Evolutionary conservation across 495 filamentous ascomycete genomes (phyloP), one percentile per base, ranked within the genome.

Genomic region (Podospora anserina): DNA sequence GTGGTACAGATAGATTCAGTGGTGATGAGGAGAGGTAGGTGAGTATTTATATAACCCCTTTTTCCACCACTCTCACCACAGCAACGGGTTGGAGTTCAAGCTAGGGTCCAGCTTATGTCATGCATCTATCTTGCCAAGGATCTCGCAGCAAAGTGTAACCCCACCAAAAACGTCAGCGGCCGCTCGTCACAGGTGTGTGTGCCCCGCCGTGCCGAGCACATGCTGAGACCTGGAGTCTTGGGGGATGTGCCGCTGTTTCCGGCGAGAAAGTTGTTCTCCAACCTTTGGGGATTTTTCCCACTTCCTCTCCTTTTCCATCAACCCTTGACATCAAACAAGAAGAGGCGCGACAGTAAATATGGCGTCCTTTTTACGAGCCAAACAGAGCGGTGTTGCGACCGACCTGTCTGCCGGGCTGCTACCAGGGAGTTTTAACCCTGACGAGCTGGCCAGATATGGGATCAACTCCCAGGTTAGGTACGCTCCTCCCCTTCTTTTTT

Each of bases 381-480:
- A 95, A 84, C 95, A 99, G 83, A 88, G 92, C 65, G 95, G 95
- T 66, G 89, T 99, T 64, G 90, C 92, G 75, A 91, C 87, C 77
- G 95, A 98, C 80, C 85, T 99, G 49, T 97, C 94, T 28, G 88
- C 90, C 15, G 89, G 89, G 62, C 85, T 97, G 64, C 81, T 85
- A 53, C 85, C 91, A 28, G 89, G 89, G 58, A 75, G 91, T 19
- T 97, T 97, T 76, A 79, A 86, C 63, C 86, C 93, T 23, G 95
- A 97, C 76, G 92, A 97, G 75, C 88, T 93, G 68, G 84, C 85
- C 55, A 89, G 92, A 74, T 96, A 90, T 75, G 95, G 95, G 64
- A 86, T 98, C 71, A 93, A 92, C 75, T 96, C 92, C 5, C 91
- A 94, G 75, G 88, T 95, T 67, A 89, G 81, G 84, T 87, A 32